phyloP scores from a whole-genome alignment of 2,329 filamentous ascomycete genomes.

The Exophiala oligosperma region DNA sequence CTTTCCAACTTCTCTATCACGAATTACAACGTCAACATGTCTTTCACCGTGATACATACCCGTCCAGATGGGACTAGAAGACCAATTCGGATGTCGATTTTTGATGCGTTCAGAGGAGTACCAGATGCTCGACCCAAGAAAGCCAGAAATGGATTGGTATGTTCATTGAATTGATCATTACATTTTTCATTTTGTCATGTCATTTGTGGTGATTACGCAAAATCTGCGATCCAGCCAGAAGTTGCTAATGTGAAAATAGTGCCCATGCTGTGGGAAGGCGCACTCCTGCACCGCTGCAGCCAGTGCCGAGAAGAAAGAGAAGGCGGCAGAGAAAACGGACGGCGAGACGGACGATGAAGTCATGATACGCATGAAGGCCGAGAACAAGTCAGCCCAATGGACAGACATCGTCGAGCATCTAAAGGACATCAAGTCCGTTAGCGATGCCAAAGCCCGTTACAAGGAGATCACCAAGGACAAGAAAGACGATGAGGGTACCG shows the following conservation, averaged over 20 bases:
- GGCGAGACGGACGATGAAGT: conserved; percentile 27
- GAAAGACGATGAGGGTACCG: conserved; percentile 9
- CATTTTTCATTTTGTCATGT: not conserved
- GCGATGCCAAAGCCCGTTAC: conserved; percentile 24
- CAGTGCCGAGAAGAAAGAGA: conserved; percentile 4
- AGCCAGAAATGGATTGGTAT: conserved; percentile 7
- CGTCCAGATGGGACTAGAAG: conserved; percentile 20
- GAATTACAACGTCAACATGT: conserved; percentile 16
- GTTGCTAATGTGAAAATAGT: conserved; percentile 3
- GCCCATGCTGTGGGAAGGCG: conserved; percentile 21
- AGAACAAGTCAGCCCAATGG: conserved; percentile 25
- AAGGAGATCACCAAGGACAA: conserved; percentile 24
- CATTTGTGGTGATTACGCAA: not conserved
- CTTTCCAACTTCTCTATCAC: not conserved
- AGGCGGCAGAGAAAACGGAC: conserved; percentile 6
- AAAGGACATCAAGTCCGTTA: conserved; percentile 9
- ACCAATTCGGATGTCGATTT: conserved; percentile 28
- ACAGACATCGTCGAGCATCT: conserved; percentile 24
- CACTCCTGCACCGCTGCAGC: conserved; percentile 9
- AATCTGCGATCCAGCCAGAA: not conserved
- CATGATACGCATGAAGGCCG: conserved; percentile 30
- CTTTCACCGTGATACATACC: conserved; percentile 22
- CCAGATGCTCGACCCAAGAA: conserved; percentile 23
- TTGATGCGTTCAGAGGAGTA: conserved; percentile 26
- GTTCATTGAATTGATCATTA: not conserved